Conservation (phyloP, 441 rosid species). For the Gossypium lobatum region DNA sequence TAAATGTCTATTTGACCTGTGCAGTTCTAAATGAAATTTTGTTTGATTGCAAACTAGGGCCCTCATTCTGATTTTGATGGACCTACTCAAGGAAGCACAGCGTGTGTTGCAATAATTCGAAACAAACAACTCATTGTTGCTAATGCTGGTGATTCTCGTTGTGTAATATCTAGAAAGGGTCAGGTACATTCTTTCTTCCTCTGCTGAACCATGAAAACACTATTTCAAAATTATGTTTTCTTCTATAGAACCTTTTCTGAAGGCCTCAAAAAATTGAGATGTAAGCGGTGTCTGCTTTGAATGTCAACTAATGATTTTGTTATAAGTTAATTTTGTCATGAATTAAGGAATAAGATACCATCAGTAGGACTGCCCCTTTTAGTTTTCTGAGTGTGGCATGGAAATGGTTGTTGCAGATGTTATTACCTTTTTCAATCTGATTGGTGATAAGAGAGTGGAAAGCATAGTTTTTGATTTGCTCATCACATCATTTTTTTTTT, state of each 20-base stretch:
- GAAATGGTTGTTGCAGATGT: neutral
- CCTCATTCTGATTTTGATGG: slow-evolving; percentile 52
- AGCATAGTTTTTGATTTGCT: neutral
- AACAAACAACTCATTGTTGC: slow-evolving; percentile 67
- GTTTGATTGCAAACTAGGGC: slow-evolving; percentile 40
- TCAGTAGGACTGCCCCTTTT: neutral
- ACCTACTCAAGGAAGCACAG: slow-evolving; percentile 76
- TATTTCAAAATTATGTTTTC: neutral
- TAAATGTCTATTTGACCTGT: neutral
- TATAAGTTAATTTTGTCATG: neutral
- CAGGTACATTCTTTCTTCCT: slow-evolving; percentile 41
- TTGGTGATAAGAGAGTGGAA: neutral
- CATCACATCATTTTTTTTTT: neutral
- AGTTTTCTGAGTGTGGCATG: neutral
- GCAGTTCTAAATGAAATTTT: neutral
- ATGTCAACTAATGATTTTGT: neutral
- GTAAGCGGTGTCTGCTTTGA: neutral
- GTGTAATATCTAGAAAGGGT: slow-evolving; percentile 78
- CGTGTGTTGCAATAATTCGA: slow-evolving; percentile 70
- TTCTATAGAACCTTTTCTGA: neutral
- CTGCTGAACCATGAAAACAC: neutral
- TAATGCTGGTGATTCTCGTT: slow-evolving; percentile 94
- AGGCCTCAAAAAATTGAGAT: neutral
- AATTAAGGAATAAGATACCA: neutral
- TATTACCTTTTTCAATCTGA: neutral